Percentiles rank a stretch among this genome's conserved stretches.
These are phyloP conservation scores for Melaleuca alternifolia DNA, from an alignment of 345 rosid genomes.

Conservation along the genomic window DNA sequence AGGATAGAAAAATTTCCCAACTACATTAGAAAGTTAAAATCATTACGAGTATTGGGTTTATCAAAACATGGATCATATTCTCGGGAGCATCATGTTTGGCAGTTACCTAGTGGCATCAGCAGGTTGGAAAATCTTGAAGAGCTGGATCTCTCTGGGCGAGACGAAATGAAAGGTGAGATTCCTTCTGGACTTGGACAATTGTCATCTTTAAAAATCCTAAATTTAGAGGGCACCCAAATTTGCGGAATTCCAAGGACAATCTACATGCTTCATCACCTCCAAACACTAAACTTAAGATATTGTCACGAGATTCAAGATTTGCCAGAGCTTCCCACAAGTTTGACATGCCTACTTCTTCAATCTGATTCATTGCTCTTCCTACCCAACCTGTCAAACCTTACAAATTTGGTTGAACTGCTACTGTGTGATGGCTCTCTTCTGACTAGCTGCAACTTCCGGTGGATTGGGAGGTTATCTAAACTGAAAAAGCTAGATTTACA, in stretches of 20 bases:
- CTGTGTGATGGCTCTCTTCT: neutral
- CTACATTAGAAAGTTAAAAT: neutral
- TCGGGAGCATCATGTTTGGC: too few relatives aligned
- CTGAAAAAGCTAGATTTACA: too few relatives aligned
- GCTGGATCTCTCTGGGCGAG: neutral
- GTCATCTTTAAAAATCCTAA: neutral
- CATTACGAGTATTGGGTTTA: neutral
- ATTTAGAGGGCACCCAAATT: neutral
- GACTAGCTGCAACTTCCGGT: neutral
- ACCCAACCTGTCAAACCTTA: neutral
- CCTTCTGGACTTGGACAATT: neutral
- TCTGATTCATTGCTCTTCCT: neutral
- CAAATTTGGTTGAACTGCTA: neutral
- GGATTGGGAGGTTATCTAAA: neutral
- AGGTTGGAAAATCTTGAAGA: neutral
- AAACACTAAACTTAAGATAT: neutral
- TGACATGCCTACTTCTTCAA: neutral
- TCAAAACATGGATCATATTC: too few relatives aligned
- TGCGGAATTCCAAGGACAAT: neutral
- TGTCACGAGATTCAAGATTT: neutral
- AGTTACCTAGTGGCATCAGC: neutral
- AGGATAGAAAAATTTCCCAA: neutral
- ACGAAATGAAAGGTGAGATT: neutral
- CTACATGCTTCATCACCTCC: neutral
- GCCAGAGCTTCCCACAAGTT: neutral